phyloP scores from a whole-genome alignment of 805 yeast genomes.

The Tetrapisispora nanseiensis region DNA sequence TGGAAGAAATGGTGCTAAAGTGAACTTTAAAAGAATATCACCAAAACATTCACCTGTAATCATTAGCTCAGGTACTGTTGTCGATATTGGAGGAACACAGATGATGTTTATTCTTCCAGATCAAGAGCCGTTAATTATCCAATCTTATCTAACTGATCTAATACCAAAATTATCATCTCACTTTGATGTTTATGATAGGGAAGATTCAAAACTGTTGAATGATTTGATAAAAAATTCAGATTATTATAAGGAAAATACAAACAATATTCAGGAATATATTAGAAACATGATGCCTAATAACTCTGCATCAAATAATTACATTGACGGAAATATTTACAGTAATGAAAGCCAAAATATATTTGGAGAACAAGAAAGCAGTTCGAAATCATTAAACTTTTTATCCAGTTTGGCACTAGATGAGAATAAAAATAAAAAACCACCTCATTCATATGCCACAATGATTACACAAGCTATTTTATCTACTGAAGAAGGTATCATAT shows the following conservation, averaged over 20 bases:
- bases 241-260: constrained; percentile 10
- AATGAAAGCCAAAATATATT: neutral
- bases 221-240: constrained; percentile 18
- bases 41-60: constrained; percentile 36
- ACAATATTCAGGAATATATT: constrained; percentile 3
- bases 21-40: constrained; percentile 49
- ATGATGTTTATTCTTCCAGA: constrained; percentile 98
- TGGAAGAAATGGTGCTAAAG: constrained; percentile 91
- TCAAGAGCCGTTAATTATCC: constrained; percentile 58
- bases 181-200: constrained; percentile 8
- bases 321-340: neutral
- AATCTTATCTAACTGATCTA: constrained; percentile 26
- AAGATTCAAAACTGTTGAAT: constrained; percentile 15
- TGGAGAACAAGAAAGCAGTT: neutral
- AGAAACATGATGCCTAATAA: neutral
- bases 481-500: constrained; percentile 76
- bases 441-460: constrained; percentile 95
- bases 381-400: constrained; percentile 20
- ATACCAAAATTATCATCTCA: constrained; percentile 22
- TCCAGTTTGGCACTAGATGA: constrained; percentile 78
- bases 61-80: constrained; percentile 75
- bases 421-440: constrained; percentile 85
- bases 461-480: constrained; percentile 93
- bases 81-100: constrained; percentile 95
- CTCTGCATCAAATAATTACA: neutral